phyloP scores from a whole-genome alignment of 208 protist genomes.

The Acanthamoeba lenticulata region DNA sequence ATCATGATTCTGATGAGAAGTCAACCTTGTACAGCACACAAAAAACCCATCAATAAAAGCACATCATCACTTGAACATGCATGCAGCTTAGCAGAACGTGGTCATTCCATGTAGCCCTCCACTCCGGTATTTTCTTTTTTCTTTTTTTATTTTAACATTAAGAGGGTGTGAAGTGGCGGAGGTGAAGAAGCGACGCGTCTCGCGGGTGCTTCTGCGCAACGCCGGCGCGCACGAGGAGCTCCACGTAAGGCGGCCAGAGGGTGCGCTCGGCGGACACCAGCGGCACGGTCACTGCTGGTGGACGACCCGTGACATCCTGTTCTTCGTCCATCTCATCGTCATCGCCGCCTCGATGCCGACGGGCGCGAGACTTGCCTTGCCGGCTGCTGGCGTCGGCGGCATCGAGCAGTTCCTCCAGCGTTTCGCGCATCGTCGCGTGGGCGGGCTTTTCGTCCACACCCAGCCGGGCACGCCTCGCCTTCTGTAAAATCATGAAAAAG shows the following conservation, averaged over 20 bases:
- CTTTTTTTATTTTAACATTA: not conserved
- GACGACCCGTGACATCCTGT: not conserved
- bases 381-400: not conserved
- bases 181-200: not conserved
- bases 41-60: too few relatives aligned
- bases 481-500: too few relatives aligned
- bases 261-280: not conserved
- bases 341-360: too few relatives aligned
- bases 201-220: not conserved
- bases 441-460: not conserved
- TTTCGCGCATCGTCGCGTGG: not conserved
- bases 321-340: not conserved
- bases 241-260: not conserved
- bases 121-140: not conserved
- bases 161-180: not conserved
- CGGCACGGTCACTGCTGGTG: not conserved
- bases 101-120: too few relatives aligned
- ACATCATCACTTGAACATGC: too few relatives aligned
- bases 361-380: too few relatives aligned
- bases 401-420: not conserved
- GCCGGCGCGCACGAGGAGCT: not conserved
- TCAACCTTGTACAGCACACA: too few relatives aligned
- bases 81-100: too few relatives aligned
- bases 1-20: too few relatives aligned
- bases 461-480: not conserved